Evolutionary conservation across 2,329 filamentous ascomycete species (phyloP).

Genomic region (Coniochaeta prunicola): DNA sequence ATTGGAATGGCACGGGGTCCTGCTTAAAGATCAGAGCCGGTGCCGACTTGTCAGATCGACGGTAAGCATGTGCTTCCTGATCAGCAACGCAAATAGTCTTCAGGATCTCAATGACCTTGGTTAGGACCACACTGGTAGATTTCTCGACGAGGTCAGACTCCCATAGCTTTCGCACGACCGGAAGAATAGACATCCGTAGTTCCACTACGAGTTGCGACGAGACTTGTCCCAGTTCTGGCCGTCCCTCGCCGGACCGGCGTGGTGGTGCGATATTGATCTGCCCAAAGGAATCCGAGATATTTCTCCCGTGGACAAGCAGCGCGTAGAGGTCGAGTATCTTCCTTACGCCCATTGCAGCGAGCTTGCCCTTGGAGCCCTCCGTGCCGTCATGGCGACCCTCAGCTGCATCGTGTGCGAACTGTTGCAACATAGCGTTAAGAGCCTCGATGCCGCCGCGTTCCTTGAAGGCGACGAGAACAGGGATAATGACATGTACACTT

Average conservation of each 20-base stretch:
- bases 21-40: conserved; percentile 34
- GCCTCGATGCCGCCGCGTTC: conserved; percentile 68
- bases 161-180: conserved; percentile 74
- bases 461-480: conserved; percentile 83
- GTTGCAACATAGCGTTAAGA: conserved; percentile 64
- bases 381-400: conserved; percentile 29
- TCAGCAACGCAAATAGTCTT: conserved; percentile 73
- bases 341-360: conserved; percentile 57
- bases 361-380: conserved; percentile 37
- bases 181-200: conserved; percentile 71
- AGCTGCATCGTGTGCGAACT: conserved; percentile 54
- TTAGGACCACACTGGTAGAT: conserved; percentile 67
- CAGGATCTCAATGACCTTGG: conserved; percentile 75
- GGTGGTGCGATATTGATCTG: conserved; percentile 33
- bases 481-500: conserved; percentile 53
- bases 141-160: conserved; percentile 78
- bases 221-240: conserved; percentile 29
- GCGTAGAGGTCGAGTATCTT: conserved; percentile 80
- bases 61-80: conserved; percentile 59
- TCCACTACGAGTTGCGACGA: conserved; percentile 79
- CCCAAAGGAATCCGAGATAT: conserved; percentile 68
- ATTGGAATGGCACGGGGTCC: conserved; percentile 36
- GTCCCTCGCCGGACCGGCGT: conserved; percentile 29
- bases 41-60: conserved; percentile 47
- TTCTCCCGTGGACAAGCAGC: conserved; percentile 69